These are phyloP conservation scores for Scalesia atractyloides DNA, from an alignment of 129 eudicot genomes.

Conservation along the genomic window DNA sequence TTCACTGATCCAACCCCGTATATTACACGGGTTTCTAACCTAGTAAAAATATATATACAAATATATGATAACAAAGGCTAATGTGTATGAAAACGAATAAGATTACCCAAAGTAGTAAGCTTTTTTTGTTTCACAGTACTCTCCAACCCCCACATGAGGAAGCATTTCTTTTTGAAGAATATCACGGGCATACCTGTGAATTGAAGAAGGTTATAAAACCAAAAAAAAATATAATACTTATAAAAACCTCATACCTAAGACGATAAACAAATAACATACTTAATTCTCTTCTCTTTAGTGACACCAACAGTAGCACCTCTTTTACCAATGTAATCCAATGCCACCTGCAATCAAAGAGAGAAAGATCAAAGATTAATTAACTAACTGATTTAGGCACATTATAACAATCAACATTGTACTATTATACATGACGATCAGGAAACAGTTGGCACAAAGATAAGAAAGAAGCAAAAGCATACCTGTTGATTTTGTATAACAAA, in stretches of 20 bases:
- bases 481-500: slow-evolving; percentile 96
- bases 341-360: slow-evolving; percentile 55
- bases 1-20: too few species aligned
- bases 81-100: not conserved
- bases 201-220: not conserved
- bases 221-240: not conserved
- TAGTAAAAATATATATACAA: not conserved
- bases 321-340: slow-evolving; percentile 94
- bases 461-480: slow-evolving; percentile 34
- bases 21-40: too few species aligned
- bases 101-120: slow-evolving; percentile 90
- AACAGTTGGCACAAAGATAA: not conserved
- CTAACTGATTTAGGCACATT: not conserved
- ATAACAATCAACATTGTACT: not conserved
- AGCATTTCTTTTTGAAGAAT: slow-evolving; percentile 98
- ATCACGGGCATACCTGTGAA: slow-evolving; percentile 81
- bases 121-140: slow-evolving; percentile 92
- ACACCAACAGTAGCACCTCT: slow-evolving; percentile 95
- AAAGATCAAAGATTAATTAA: not conserved
- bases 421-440: not conserved
- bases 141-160: slow-evolving; percentile 98
- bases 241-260: not conserved
- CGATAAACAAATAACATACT: slow-evolving; percentile 40
- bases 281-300: slow-evolving; percentile 85
- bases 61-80: not conserved